Conservation (phyloP, 176 grass and related monocot species). For the Paspalum notatum region DNA sequence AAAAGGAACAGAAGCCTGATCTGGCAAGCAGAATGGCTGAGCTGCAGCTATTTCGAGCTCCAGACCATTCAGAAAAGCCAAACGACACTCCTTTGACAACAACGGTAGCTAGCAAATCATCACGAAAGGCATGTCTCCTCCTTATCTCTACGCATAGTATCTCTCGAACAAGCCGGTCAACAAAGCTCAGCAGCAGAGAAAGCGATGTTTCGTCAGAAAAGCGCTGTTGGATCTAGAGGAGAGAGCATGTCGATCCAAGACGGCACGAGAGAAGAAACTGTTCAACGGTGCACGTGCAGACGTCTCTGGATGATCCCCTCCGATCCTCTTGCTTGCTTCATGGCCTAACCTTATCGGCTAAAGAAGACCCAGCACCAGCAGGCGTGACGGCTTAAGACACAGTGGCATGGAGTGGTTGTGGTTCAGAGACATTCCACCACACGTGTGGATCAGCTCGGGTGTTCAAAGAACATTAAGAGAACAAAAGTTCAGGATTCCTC, state of each 20-base stretch:
- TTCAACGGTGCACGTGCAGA: constrained; percentile 33
- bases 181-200: constrained; percentile 33
- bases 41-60: constrained; percentile 18
- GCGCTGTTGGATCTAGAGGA: constrained; percentile 19
- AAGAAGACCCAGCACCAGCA: not conserved
- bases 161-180: constrained; percentile 33
- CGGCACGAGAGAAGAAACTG: not conserved
- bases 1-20: not conserved
- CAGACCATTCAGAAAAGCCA: not conserved
- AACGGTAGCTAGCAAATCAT: not conserved
- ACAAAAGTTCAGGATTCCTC: not conserved
- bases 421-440: not conserved
- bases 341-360: constrained; percentile 43
- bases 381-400: not conserved
- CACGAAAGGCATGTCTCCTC: not conserved
- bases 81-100: not conserved
- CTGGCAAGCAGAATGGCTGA: not conserved
- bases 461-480: not conserved
- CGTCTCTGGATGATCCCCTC: not conserved
- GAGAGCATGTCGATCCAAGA: constrained; percentile 4
- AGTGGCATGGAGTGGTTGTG: not conserved
- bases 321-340: constrained; percentile 13
- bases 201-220: constrained; percentile 25
- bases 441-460: not conserved
- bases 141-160: not conserved